A percentile compares a stretch with the other conserved stretches of the same genome.
These are phyloP conservation scores for Ustilago nuda DNA, from an alignment of 1,284 basidiomycete genomes.

Conservation along the genomic window DNA sequence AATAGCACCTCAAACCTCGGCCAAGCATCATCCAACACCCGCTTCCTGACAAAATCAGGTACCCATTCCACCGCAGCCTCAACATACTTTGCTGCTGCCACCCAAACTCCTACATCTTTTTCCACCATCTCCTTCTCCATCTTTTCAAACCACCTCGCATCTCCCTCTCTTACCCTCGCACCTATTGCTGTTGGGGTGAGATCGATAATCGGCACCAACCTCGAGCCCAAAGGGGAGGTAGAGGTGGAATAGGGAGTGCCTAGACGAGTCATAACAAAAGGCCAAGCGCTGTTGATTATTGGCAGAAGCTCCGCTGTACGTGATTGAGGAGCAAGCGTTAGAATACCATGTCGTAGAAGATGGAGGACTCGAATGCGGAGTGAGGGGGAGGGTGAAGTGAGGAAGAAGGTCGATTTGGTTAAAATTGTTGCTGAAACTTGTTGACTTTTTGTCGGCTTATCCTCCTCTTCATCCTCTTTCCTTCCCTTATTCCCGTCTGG, in stretches of 20 bases:
- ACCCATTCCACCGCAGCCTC: constrained; percentile 37
- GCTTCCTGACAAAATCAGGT: constrained; percentile 53
- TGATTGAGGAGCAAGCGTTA: constrained; percentile 41
- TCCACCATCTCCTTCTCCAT: constrained; percentile 36
- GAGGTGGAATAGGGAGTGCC: constrained; percentile 35
- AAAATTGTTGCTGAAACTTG: constrained; percentile 44
- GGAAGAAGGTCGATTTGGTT: constrained; percentile 38
- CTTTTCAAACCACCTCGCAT: constrained; percentile 13
- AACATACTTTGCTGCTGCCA: constrained; percentile 52
- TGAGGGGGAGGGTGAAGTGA: constrained; percentile 49
- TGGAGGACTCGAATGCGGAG: constrained; percentile 44
- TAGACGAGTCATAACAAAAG: constrained; percentile 59
- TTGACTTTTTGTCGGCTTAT: constrained; percentile 43
- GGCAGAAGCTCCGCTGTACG: constrained; percentile 58
- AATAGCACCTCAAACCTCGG: constrained; percentile 54
- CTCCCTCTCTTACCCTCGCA: neutral
- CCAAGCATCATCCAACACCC: constrained; percentile 60
- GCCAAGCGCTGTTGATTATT: constrained; percentile 63
- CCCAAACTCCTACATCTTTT: constrained; percentile 53
- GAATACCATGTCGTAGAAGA: constrained; percentile 46
- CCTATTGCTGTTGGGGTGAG: constrained; percentile 4
- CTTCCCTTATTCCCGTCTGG: neutral
- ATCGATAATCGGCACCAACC: constrained; percentile 32
- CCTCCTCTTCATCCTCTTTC: constrained; percentile 20
- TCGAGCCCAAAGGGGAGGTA: neutral